A percentile compares a stretch with the other conserved stretches of the same genome.
phyloP scores from a whole-genome alignment of 2,329 filamentous ascomycete genomes.

The Talaromyces marneffei region DNA sequence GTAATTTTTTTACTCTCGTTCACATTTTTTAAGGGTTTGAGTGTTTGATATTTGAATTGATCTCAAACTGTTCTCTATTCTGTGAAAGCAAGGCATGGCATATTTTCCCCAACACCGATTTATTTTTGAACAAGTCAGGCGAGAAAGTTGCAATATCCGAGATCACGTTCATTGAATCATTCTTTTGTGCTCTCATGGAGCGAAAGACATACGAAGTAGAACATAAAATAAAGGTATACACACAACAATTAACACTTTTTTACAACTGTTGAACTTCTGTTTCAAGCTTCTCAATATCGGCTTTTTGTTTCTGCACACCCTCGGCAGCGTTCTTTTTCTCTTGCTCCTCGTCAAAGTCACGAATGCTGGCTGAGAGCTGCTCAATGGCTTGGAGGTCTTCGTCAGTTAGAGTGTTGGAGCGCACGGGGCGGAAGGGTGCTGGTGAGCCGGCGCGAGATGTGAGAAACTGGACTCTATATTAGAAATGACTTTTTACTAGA shows the following conservation, averaged over 20 bases:
- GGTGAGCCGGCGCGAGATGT: slow-evolving; percentile 65
- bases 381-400: slow-evolving; percentile 42
- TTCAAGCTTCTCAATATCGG: slow-evolving; percentile 36
- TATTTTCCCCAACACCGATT: neutral
- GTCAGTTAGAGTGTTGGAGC: slow-evolving; percentile 47
- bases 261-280: slow-evolving; percentile 31
- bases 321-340: slow-evolving; percentile 20
- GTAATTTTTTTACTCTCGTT: neutral
- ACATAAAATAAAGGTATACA: neutral
- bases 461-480: too few relatives aligned
- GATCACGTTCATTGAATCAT: neutral
- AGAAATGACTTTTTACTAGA: too few relatives aligned
- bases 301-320: slow-evolving; percentile 26
- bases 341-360: slow-evolving; percentile 14
- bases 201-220: neutral
- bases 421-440: slow-evolving; percentile 54
- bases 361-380: slow-evolving; percentile 28
- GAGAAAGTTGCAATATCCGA: neutral
- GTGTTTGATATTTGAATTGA: neutral
- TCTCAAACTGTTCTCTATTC: neutral
- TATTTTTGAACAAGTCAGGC: neutral
- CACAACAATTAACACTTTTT: slow-evolving; percentile 5
- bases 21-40: neutral
- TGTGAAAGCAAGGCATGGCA: neutral
- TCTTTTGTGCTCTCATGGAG: neutral